Base-by-base conservation (phyloP, 805 yeast species). In the Ogataea pignaliae region DNA sequence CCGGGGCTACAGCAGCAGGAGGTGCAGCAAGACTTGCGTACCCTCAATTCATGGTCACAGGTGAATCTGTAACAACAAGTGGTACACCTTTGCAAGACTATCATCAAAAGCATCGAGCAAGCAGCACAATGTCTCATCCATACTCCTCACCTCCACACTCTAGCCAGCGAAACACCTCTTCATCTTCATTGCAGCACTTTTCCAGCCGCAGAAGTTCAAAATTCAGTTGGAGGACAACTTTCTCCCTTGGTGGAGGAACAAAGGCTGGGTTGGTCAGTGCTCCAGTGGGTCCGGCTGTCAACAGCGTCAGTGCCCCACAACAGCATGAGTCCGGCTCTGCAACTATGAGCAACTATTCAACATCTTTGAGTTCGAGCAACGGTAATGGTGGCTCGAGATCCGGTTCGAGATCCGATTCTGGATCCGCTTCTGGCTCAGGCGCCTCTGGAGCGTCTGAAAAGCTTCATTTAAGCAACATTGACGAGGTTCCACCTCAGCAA, bases 191-290 rank as follows among this genome's bases (percentile, higher is more conserved):
- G 6, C 32, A 35, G 3, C 26, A 26, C 11, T 34, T 43, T 21
- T 33, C 36, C 3, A 41, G 49, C 10, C 39, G 63, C 37, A 43
- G 63, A 26, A 43, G 43, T 28, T 59, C 64, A 9, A 56, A 50
- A 41, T 48, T 57, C 41, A 53, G 58, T 36, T 59, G 64, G 62
- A 49, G 43, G 13, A 45, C 61, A 8, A 49, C 55, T 36, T 54
- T 59, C n/a, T 30, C 40, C 29, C 48, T 42, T 35, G 59, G 59
- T 9, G 33, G 33, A 30, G 13, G 14, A 30, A 30, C 14, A 13
- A 21, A 7, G 4, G 26, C 26, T 21, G 26, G 26, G 7, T 21
- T 7, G 26, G 7, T 21, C 7, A 21, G 26, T 21, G 26, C 7
- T 21, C 26, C 26, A 21, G 26, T 7, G 26, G 26, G 26, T 21